These are phyloP conservation scores for Aureobasidium musti DNA, from an alignment of 2,329 filamentous ascomycete genomes.

Conservation along the genomic window DNA sequence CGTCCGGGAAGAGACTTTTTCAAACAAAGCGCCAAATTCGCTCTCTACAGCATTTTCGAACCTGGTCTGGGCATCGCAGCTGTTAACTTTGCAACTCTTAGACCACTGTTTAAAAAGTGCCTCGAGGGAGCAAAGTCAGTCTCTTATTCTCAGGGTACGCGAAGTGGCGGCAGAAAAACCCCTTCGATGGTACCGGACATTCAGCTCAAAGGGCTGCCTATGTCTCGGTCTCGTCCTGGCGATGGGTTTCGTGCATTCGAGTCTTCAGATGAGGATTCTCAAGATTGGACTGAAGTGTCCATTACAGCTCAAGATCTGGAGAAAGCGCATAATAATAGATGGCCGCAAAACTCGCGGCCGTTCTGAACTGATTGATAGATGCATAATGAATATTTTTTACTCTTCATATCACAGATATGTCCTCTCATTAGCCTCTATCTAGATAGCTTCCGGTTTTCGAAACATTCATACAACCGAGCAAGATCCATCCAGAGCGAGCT, in stretches of 20 bases:
- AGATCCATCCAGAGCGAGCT: too few relatives aligned
- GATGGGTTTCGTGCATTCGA: conserved; percentile 9
- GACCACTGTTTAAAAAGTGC: conserved; percentile 34
- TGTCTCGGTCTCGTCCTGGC: not conserved
- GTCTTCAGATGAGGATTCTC: not conserved
- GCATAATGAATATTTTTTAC: too few relatives aligned
- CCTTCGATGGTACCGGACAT: conserved; percentile 6
- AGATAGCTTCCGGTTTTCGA: too few relatives aligned
- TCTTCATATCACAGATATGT: too few relatives aligned
- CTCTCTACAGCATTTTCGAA: conserved; percentile 33
- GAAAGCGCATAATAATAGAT: not conserved
- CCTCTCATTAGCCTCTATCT: too few relatives aligned
- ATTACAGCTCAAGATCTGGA: conserved; percentile 1
- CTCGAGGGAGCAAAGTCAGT: conserved; percentile 16
- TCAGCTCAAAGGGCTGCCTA: conserved; percentile 10
- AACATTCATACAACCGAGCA: too few relatives aligned
- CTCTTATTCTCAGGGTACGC: not conserved
- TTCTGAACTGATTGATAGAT: not conserved
- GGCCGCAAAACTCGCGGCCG: not conserved
- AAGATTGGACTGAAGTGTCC: conserved; percentile 4
- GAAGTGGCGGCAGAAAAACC: not conserved
- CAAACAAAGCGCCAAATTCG: conserved; percentile 27
- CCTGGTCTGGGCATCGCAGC: conserved; percentile 36
- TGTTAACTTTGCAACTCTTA: conserved; percentile 33
- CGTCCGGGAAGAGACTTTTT: conserved; percentile 24